Base-by-base conservation (phyloP, 2,329 filamentous ascomycete species). In the Plectosphaerella plurivora region DNA sequence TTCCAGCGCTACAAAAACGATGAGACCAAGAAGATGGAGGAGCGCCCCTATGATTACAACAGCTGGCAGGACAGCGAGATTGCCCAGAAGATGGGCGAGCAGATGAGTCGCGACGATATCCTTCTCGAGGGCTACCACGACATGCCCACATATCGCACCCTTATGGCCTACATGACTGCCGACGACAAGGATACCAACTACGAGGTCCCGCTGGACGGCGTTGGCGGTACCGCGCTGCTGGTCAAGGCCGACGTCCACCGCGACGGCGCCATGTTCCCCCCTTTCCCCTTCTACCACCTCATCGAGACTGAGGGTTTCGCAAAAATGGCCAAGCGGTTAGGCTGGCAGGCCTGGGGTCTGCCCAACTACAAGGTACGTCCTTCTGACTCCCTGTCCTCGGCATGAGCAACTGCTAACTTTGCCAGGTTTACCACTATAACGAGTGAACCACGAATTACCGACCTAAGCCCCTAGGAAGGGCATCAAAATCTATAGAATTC, bases 241-340 rank as follows among this genome's bases (percentile, higher is more conserved):
- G 94, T 99, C 55, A 97, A 96, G 75, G 94, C 92, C 2, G 92
- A 97, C 54, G 94, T 99, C 22, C 94, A 99, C 68, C 84, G 94
- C 24, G 94, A 99, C 65, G 94, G 94, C 18, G 93, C 94, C 67
- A 99, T 97, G 93, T 99, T 99, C 73, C 94, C 94, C 16, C 83
- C 94, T 0, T 99, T 99, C 67, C 73, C 93, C 3, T 99, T 99
- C 66, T 97, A 97, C 67, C 88, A 99, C 70, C 78, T 99, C 55
- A 95, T 99, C 55, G 94, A 99, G 76, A 97, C 94, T 0, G 94
- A 99, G 66, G 94, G 94, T 0, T 99, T 99, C 65, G 92, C 94
- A 16, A 96, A 93, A 73, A 99, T 99, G 94, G 92, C 92, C 12
- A 87, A 83, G 68, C 79, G 94, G 59, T 70, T 99, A 64, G 91